These are phyloP conservation scores for Jacaranda mimosifolia DNA, from an alignment of 257 asterid genomes.

Conservation along the genomic window DNA sequence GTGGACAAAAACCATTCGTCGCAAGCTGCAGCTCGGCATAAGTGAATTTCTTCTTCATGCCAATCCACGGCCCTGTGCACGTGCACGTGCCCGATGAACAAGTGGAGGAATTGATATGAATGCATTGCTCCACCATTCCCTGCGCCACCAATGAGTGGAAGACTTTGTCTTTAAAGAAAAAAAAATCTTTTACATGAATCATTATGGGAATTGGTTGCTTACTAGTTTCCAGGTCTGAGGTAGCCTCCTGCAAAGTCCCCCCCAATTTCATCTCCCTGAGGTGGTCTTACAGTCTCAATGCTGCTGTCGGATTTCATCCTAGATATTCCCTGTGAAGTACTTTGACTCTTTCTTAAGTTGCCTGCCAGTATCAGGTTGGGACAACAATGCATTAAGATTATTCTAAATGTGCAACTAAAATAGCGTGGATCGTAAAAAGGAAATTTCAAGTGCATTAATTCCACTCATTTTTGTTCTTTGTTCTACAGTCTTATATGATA, in stretches of 20 bases:
- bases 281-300: conserved; percentile 43
- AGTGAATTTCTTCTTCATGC: conserved; percentile 45
- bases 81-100: conserved; percentile 49
- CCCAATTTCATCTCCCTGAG: conserved; percentile 37
- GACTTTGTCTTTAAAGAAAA: too few relatives aligned
- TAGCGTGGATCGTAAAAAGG: background rate
- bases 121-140: conserved; percentile 33
- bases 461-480: background rate
- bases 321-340: conserved; percentile 44
- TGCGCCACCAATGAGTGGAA: conserved; percentile 15
- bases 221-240: conserved; percentile 33
- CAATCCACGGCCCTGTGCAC: conserved; percentile 42
- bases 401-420: background rate
- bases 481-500: background rate
- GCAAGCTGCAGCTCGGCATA: conserved; percentile 59
- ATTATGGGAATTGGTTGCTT: conserved; percentile 23
- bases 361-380: conserved; percentile 33
- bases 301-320: conserved; percentile 47
- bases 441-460: background rate
- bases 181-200: background rate
- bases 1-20: conserved; percentile 50
- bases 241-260: conserved; percentile 13
- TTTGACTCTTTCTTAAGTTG: conserved; percentile 41
- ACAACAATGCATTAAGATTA: background rate
- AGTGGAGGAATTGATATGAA: conserved; percentile 12